Percentiles rank a stretch among this genome's conserved stretches.
Evolutionary conservation across 176 grass and related monocot genomes (phyloP).

Genomic region (Saccharum officinarum): DNA sequence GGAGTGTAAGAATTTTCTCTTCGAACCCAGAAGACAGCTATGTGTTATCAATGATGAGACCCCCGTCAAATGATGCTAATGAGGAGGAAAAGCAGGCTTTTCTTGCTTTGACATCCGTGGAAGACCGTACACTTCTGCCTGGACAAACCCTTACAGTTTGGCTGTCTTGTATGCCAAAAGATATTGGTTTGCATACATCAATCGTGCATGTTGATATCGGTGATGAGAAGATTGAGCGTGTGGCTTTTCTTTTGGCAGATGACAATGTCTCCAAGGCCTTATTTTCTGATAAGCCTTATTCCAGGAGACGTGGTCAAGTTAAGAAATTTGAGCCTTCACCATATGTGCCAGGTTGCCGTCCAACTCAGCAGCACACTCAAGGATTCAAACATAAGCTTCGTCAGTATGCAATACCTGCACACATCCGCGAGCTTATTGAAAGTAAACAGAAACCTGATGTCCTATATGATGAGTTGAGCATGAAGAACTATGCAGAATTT

Average conservation of each 20-base stretch:
- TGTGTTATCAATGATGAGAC: slow-evolving; percentile 78
- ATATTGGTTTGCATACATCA: slow-evolving; percentile 83
- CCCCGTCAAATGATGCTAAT: slow-evolving; percentile 54
- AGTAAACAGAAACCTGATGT: slow-evolving; percentile 65
- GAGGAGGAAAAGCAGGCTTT: slow-evolving; percentile 53
- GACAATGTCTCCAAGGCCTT: slow-evolving; percentile 73
- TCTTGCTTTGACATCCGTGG: slow-evolving; percentile 64
- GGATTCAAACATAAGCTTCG: slow-evolving; percentile 72
- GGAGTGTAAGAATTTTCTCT: slow-evolving; percentile 87
- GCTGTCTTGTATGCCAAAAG: slow-evolving; percentile 89
- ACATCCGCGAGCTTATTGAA: slow-evolving; percentile 67
- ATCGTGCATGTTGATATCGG: slow-evolving; percentile 86
- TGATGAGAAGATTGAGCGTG: slow-evolving; percentile 85
- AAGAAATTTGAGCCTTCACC: slow-evolving; percentile 57
- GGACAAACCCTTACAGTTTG: slow-evolving; percentile 75
- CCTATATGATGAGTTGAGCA: slow-evolving; percentile 54
- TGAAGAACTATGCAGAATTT: slow-evolving; percentile 59
- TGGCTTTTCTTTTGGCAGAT: slow-evolving; percentile 80
- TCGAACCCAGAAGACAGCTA: slow-evolving; percentile 88
- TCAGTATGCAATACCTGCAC: slow-evolving; percentile 64
- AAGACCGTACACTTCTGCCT: slow-evolving; percentile 73
- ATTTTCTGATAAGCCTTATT: slow-evolving; percentile 73
- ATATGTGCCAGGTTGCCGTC: slow-evolving; percentile 64
- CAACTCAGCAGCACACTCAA: slow-evolving; percentile 44
- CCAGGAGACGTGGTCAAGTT: slow-evolving; percentile 38